Conservation (phyloP, 148 eudicot species). For the Nyssa sinensis region DNA sequence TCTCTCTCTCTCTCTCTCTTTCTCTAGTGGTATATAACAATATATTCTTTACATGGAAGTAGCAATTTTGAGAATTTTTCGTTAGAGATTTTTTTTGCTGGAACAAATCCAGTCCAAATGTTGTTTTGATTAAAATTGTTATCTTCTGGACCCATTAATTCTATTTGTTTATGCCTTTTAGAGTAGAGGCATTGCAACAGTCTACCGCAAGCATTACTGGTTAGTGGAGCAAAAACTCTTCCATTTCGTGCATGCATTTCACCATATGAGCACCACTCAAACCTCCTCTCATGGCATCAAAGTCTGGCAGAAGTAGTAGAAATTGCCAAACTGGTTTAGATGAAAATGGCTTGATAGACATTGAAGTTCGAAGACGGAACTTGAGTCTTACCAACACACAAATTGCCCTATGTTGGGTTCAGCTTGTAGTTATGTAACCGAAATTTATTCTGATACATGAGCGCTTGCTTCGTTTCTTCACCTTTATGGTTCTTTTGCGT, state of each 20-base stretch:
- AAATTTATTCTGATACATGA: no score
- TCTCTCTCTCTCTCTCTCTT: slow-evolving; percentile 15
- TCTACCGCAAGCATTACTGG: slow-evolving; percentile 71
- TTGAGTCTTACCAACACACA: no score
- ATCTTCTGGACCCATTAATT: not conserved
- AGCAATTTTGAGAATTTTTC: not conserved
- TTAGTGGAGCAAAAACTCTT: slow-evolving; percentile 90
- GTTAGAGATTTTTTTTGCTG: not conserved
- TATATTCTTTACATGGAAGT: slow-evolving; percentile 5
- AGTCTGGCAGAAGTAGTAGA: no score
- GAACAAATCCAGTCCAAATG: not conserved
- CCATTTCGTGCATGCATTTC: slow-evolving; percentile 99
- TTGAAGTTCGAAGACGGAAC: no score
- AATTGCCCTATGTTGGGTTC: no score
- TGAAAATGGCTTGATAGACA: no score
- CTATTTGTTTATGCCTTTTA: slow-evolving; percentile 24
- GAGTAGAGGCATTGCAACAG: slow-evolving; percentile 62
- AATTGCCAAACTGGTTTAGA: no score
- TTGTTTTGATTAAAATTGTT: not conserved
- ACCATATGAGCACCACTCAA: no score
- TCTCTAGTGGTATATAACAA: not conserved
- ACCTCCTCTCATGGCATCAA: no score
- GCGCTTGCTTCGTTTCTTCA: no score
- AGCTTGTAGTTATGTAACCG: no score
- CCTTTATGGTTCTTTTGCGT: no score